phyloP scores from a whole-genome alignment of 1,284 basidiomycete species.

The Chalciporus sp. region DNA sequence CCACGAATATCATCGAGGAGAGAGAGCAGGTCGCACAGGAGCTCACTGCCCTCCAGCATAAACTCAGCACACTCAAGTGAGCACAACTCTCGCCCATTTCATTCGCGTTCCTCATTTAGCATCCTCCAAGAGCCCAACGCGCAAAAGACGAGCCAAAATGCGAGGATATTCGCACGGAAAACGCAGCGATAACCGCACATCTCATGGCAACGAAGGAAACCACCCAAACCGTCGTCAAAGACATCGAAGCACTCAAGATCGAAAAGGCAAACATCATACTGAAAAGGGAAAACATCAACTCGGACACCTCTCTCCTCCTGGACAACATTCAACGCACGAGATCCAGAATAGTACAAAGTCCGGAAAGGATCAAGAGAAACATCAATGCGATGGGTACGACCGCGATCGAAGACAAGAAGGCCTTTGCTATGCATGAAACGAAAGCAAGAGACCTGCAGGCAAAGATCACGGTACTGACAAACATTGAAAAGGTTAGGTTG shows the following conservation, averaged over 20 bases:
- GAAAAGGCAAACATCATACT: slow-evolving; percentile 61
- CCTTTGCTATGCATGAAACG: slow-evolving; percentile 60
- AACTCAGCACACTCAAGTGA: slow-evolving; percentile 66
- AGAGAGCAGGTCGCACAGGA: slow-evolving; percentile 55
- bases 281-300: slow-evolving; percentile 64
- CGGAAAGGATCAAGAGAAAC: slow-evolving; percentile 80
- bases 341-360: slow-evolving; percentile 82
- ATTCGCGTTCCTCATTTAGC: background rate
- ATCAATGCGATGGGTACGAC: slow-evolving; percentile 72
- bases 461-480: slow-evolving; percentile 70
- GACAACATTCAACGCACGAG: slow-evolving; percentile 65
- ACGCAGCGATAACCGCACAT: slow-evolving; percentile 60
- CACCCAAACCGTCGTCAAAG: slow-evolving; percentile 58
- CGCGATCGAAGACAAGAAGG: slow-evolving; percentile 62
- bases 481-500: slow-evolving; percentile 67
- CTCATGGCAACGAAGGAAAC: slow-evolving; percentile 68
- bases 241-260: slow-evolving; percentile 68
- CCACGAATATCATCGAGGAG: slow-evolving; percentile 57
- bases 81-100: slow-evolving; percentile 25
- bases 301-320: slow-evolving; percentile 55
- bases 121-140: slow-evolving; percentile 55
- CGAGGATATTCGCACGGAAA: slow-evolving; percentile 61
- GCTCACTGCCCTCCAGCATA: slow-evolving; percentile 52
- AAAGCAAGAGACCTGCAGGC: slow-evolving; percentile 76
- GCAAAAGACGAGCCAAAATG: slow-evolving; percentile 73